Percentiles rank a stretch among this genome's conserved stretches.
These are phyloP conservation scores for Strobilomyces echinocephalus DNA, from an alignment of 768 basidiomycete genomes.

Conservation along the genomic window DNA sequence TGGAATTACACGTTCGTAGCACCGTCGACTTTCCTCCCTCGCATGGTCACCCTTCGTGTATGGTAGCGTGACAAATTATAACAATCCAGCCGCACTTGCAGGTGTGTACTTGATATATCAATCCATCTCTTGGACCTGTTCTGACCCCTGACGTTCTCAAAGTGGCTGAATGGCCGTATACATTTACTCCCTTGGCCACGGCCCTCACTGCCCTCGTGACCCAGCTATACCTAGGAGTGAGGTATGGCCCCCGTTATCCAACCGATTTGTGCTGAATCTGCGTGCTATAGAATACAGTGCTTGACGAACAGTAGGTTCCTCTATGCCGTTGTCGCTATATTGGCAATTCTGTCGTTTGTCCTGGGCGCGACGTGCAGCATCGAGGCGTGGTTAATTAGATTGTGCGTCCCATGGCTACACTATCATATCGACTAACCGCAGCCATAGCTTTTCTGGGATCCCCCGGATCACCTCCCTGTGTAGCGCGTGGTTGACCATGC, in stretches of 20 bases:
- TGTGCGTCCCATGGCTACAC: slow-evolving; percentile 26
- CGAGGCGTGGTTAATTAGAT: too few relatives aligned
- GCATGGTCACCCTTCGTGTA: not conserved
- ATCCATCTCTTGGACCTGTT: too few relatives aligned
- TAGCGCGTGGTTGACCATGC: not conserved
- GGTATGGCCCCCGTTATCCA: slow-evolving; percentile 22
- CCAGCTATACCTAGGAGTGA: slow-evolving; percentile 44
- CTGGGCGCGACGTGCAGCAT: too few relatives aligned
- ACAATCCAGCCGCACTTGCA: not conserved
- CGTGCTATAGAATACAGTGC: not conserved
- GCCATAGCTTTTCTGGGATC: slow-evolving; percentile 37
- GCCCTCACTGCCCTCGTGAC: slow-evolving; percentile 44
- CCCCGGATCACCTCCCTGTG: slow-evolving; percentile 33
- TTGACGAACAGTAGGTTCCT: not conserved
- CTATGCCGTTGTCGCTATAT: not conserved
- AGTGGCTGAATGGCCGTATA: slow-evolving; percentile 46
- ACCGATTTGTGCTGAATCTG: not conserved
- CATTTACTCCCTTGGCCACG: slow-evolving; percentile 47
- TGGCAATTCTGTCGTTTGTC: not conserved
- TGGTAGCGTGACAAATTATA: not conserved
- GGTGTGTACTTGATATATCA: slow-evolving; percentile 10
- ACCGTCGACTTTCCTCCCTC: not conserved
- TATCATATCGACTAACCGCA: not conserved
- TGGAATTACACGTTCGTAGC: not conserved
- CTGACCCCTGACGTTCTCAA: not conserved